A percentile compares a stretch with the other conserved stretches of the same genome.
phyloP scores from a whole-genome alignment of 257 asterid genomes.

The Thymus mandschuricus region DNA sequence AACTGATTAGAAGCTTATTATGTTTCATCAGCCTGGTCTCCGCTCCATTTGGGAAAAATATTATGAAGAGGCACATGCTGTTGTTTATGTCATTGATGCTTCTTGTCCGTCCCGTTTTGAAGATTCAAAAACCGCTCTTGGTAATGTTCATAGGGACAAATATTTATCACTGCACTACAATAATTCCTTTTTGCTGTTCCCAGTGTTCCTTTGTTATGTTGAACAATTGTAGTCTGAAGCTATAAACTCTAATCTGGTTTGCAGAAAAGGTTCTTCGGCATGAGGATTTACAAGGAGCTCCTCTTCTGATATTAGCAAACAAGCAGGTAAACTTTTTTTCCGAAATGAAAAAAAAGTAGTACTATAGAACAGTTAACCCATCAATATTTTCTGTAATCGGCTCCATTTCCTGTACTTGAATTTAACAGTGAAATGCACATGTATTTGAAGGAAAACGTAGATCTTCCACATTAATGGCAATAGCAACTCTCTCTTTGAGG shows the following conservation, averaged over 20 bases:
- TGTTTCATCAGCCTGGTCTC: conserved; percentile 78
- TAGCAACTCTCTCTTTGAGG: too few relatives aligned
- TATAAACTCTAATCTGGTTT: conserved; percentile 30
- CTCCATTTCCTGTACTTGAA: conserved; percentile 16
- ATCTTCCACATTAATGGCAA: not conserved
- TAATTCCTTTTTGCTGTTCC: not conserved
- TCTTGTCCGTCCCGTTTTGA: conserved; percentile 80
- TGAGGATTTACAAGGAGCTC: conserved; percentile 91
- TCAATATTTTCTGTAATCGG: not conserved
- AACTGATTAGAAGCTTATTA: conserved; percentile 32
- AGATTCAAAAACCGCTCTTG: conserved; percentile 89
- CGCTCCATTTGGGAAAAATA: conserved; percentile 95
- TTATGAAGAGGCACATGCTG: conserved; percentile 94
- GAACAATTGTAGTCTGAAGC: conserved; percentile 2
- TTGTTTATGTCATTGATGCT: conserved; percentile 77
- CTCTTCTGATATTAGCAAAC: conserved; percentile 79
- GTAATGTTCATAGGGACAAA: conserved; percentile 42
- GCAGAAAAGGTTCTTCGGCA: conserved; percentile 86
- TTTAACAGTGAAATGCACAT: not conserved
- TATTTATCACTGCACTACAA: not conserved
- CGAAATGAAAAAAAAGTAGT: not conserved
- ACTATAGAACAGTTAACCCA: not conserved
- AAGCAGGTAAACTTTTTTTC: conserved; percentile 59
- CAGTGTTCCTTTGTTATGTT: conserved; percentile 10
- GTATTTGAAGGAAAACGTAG: not conserved